Evolutionary conservation across 2,329 filamentous ascomycete genomes (phyloP).

Genomic region (Beauveria sp.): DNA sequence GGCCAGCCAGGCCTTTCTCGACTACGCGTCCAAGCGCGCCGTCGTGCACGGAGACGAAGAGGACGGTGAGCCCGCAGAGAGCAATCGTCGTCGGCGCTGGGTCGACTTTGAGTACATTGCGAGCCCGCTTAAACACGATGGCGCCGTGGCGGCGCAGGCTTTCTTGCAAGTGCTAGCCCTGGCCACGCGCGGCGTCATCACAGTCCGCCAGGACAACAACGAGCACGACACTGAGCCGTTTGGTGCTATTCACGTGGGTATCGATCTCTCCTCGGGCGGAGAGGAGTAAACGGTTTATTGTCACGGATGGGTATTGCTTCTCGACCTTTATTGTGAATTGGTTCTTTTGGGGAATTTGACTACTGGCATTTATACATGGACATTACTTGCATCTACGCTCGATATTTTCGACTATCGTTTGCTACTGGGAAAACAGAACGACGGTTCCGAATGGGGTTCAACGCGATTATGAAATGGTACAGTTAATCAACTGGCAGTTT

Average conservation of each 20-base stretch:
- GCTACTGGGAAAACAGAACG: background rate
- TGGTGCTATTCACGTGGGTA: slow-evolving; percentile 39
- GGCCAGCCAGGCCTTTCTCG: slow-evolving; percentile 39
- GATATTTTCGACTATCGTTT: background rate
- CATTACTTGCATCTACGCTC: background rate
- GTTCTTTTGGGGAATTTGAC: background rate
- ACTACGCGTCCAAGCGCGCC: slow-evolving; percentile 32
- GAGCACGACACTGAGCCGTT: slow-evolving; percentile 29
- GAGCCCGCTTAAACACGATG: slow-evolving; percentile 44
- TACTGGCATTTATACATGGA: background rate
- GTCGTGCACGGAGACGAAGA: slow-evolving; percentile 25
- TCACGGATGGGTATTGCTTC: background rate
- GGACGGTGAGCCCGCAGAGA: slow-evolving; percentile 13
- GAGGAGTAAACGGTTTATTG: background rate
- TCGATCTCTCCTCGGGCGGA: slow-evolving; percentile 18
- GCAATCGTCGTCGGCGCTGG: slow-evolving; percentile 32
- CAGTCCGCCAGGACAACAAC: slow-evolving; percentile 51
- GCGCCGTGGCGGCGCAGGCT: slow-evolving; percentile 63
- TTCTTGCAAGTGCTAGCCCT: slow-evolving; percentile 68
- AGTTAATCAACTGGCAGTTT: background rate
- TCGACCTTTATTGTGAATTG: background rate
- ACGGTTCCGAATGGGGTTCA: background rate
- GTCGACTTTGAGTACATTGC: slow-evolving; percentile 66
- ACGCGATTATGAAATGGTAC: background rate
- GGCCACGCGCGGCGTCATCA: slow-evolving; percentile 56